Evolutionary conservation across 2,329 filamentous ascomycete species (phyloP), one percentile per base, ranked within the genome.

Genomic region (Knufia petricola): DNA sequence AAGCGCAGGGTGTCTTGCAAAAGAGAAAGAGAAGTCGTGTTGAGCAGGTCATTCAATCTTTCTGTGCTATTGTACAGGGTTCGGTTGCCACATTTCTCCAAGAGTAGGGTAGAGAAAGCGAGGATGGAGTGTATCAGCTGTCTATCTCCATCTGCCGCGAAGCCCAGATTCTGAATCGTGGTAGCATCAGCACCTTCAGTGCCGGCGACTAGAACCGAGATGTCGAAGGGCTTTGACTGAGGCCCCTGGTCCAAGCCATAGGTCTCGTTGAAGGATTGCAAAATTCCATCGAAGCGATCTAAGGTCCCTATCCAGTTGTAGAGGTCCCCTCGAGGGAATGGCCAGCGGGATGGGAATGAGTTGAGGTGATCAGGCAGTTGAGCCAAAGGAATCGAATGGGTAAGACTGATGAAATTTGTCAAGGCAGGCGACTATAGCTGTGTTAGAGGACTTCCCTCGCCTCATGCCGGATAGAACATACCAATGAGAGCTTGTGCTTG

Each of bases 221-320:
- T 77, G 52, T 74, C 75, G 60, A 96, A 95, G 23, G 86, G 79
- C 57, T 81, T 77, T 40, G 74, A 78, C 67, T 98, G 94, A 1
- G 88, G 87, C 0, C 87, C 87, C 50, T 84, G 77, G 52, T 80
- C 79, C 49, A 98, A 73, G 53, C 80, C 80, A 69, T 98, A 98
- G 55, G 80, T 82, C 49, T 78, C 75, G 65, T 82, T 87, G 64
- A 94, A 88, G 32, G 79, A 73, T 59, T 94, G 87, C 34, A 98
- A 72, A 55, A 96, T 81, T 61, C 78, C 79, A 67, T 98, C 92
- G 66, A 98, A 96, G 50, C 88, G 83, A 66, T 98, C 94, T 52
- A 98, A 71, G 20, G 95, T 77, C 23, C 86, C 83, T 57, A 98
- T 95, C 94, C 94, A 98, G 73, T 98, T 90, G 64, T 96, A 96